Base-by-base conservation (phyloP, 139 green algal species). In the Chlorella sp. region DNA sequence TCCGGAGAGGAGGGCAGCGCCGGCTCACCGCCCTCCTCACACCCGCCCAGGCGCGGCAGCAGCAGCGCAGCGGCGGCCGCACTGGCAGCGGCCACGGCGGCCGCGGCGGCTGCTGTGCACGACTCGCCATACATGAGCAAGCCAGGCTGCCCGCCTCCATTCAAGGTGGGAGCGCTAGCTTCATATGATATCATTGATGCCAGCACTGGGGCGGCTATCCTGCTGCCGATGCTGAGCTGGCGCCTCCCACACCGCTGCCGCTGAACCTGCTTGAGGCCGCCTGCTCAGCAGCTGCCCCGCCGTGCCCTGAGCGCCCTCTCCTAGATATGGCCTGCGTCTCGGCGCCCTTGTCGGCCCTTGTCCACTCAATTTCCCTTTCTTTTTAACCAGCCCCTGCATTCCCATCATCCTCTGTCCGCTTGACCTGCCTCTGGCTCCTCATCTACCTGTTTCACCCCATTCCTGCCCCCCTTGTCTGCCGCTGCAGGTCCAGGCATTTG, bases 111-210 rank as follows among this genome's bases (percentile, higher is more conserved):
- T 22, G 83, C 73, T 16, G 32, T 40, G 0, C 53, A 87, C 28
- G 89, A 81, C 42, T 88, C 86, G 48, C 90, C 93, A 0, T 95
- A 91, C 81, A 61, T 89, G 26, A 32, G 28, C n/a, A 60, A 86
- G 83, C 89, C 92, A 21, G 93, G 90, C 9, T 83, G 83, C 60
- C 91, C 94, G 32, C 66, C 91, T 16, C 94, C 94, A 24, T 90
- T 84, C 78, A 92, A 95, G 94, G 94, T 94, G 61, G 18, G 86
- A n/a, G n/a, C n/a, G n/a, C n/a, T n/a, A n/a, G n/a, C n/a, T n/a
- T n/a, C n/a, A n/a, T 2, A 0, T 15, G 34, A 2, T 1, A 57
- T 9, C 48, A 36, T 15, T 1, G 26, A 18, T 40, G 79, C 22
- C 11, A 60, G 36, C 26, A 42, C 24, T 14, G 24, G n/a, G 82